A percentile compares a stretch with the other conserved stretches of the same genome.
These are phyloP conservation scores for Eucalyptus pauciflora DNA, from an alignment of 345 rosid species.

Conservation along the genomic window DNA sequence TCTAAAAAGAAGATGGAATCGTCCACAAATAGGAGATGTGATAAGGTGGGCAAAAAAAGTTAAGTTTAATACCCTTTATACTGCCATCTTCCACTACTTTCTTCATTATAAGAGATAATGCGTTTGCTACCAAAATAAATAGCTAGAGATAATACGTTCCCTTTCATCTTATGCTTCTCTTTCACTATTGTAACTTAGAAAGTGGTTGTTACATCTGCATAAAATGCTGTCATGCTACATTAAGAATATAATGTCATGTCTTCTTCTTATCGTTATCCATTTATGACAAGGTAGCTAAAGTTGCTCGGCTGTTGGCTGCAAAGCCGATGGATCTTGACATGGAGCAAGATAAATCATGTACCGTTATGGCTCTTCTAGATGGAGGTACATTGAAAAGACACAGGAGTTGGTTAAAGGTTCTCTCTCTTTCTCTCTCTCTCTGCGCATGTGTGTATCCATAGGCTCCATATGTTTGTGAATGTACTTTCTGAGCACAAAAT, in stretches of 20 bases:
- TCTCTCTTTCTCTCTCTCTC: neutral
- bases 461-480: neutral
- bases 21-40: neutral
- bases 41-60: neutral
- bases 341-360: constrained; percentile 23
- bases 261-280: neutral
- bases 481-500: neutral
- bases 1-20: neutral
- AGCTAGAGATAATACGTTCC: neutral
- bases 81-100: neutral
- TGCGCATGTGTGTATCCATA: too few relatives aligned
- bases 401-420: constrained; percentile 86
- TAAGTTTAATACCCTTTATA: neutral
- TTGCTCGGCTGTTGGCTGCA: constrained; percentile 69
- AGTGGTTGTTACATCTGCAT: neutral
- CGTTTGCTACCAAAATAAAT: constrained; percentile 8
- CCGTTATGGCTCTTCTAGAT: constrained; percentile 76
- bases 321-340: constrained; percentile 26
- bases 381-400: constrained; percentile 84
- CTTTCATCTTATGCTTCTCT: neutral
- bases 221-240: neutral
- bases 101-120: neutral
- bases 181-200: neutral
- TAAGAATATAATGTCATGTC: neutral
- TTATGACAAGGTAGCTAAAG: constrained; percentile 56